phyloP scores from a whole-genome alignment of 2,329 filamentous ascomycete genomes.

The Epichloe bromicola region DNA sequence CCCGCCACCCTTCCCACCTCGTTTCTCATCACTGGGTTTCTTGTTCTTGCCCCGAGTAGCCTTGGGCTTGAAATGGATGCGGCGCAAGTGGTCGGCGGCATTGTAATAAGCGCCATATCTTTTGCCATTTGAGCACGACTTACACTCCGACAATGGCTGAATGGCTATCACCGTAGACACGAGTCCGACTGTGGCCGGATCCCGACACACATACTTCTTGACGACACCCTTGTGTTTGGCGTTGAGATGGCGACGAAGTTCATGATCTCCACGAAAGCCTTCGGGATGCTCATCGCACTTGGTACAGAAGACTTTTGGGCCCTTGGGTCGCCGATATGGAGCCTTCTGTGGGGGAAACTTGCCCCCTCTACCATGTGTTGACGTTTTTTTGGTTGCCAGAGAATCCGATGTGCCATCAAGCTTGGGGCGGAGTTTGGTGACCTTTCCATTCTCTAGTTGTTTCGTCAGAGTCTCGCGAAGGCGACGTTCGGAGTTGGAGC shows the following conservation, averaged over 20 bases:
- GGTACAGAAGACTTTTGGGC: slow-evolving; percentile 57
- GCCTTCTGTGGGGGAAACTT: slow-evolving; percentile 31
- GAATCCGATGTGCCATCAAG: slow-evolving; percentile 14
- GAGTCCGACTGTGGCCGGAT: slow-evolving; percentile 31
- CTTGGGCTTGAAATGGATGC: slow-evolving; percentile 72
- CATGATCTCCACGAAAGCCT: slow-evolving; percentile 78
- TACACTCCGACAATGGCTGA: slow-evolving; percentile 65
- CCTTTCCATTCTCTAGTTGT: slow-evolving; percentile 29
- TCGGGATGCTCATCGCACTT: slow-evolving; percentile 59
- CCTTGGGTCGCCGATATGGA: slow-evolving; percentile 48
- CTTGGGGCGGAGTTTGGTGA: slow-evolving; percentile 32
- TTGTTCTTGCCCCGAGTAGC: slow-evolving; percentile 31
- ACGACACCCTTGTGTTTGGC: slow-evolving; percentile 47
- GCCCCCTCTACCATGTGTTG: slow-evolving; percentile 22
- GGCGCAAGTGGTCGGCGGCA: slow-evolving; percentile 76
- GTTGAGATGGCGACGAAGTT: slow-evolving; percentile 55
- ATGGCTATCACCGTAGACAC: slow-evolving; percentile 35
- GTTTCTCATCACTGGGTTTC: slow-evolving; percentile 30
- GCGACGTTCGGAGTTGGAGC: slow-evolving; percentile 30
- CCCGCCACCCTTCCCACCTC: slow-evolving; percentile 40
- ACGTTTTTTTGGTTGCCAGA: slow-evolving; percentile 7
- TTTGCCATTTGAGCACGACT: slow-evolving; percentile 65
- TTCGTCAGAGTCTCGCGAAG: slow-evolving; percentile 34
- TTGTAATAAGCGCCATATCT: slow-evolving; percentile 90
- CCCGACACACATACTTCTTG: slow-evolving; percentile 46